Conservation (phyloP, 495 filamentous ascomycete species). For the Hypoxylon perforatum region DNA sequence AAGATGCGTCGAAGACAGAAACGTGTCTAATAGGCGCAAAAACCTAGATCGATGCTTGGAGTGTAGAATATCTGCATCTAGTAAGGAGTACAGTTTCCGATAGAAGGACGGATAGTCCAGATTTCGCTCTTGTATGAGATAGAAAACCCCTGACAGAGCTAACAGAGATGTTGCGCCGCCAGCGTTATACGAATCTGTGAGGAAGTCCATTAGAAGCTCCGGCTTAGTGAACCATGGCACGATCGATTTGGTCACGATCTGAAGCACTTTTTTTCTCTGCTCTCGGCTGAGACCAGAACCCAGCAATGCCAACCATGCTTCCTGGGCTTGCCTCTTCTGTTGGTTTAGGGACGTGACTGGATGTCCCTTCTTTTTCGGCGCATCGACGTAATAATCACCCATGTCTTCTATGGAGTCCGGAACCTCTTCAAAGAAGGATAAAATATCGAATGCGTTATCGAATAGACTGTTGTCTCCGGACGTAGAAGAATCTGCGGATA, state of each 20-base stretch:
- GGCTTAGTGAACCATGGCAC: conserved; percentile 87
- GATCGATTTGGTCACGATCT: conserved; percentile 77
- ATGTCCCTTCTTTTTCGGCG: conserved; percentile 64
- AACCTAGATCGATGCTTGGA: conserved; percentile 93
- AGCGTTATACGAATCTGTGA: conserved; percentile 88
- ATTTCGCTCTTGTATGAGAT: conserved; percentile 91
- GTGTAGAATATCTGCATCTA: conserved; percentile 86
- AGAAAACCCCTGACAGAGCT: conserved; percentile 92
- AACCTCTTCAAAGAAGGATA: conserved; percentile 72
- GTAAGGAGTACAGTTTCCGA: conserved; percentile 88
- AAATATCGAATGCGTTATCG: conserved; percentile 68
- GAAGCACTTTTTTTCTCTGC: conserved; percentile 83
- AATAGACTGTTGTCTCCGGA: conserved; percentile 57
- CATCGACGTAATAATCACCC: conserved; percentile 70
- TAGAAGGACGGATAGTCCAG: conserved; percentile 97
- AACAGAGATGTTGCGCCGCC: conserved; percentile 88
- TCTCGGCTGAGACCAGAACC: conserved; percentile 69
- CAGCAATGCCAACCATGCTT: conserved; percentile 85
- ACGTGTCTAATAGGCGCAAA: conserved; percentile 91
- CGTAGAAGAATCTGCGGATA: conserved; percentile 47
- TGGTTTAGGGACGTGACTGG: conserved; percentile 63
- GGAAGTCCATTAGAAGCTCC: conserved; percentile 95
- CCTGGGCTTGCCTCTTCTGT: conserved; percentile 80
- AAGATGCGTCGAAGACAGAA: conserved; percentile 91
- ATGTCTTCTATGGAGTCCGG: conserved; percentile 72